Conservation (phyloP, 2,329 filamentous ascomycete genomes). For the Trichoderma oligosporum region DNA sequence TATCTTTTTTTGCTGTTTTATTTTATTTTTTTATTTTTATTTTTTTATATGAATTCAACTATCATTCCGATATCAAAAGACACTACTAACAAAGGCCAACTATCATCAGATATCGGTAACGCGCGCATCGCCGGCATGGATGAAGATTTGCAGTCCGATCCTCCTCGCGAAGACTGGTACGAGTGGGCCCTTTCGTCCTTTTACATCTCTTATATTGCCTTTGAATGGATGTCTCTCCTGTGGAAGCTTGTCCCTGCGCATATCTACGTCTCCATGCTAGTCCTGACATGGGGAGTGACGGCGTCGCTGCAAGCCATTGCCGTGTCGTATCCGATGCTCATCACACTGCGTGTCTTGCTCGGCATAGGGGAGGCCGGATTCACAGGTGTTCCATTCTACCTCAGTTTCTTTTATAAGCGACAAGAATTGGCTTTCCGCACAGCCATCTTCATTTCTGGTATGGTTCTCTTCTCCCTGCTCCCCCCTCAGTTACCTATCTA, state of each 20-base stretch:
- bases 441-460: conserved; percentile 77
- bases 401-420: conserved; percentile 61
- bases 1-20: background rate
- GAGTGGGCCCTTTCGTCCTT: conserved; percentile 59
- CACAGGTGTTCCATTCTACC: conserved; percentile 59
- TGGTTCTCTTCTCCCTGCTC: conserved; percentile 15
- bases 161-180: conserved; percentile 48
- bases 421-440: conserved; percentile 79
- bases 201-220: conserved; percentile 60
- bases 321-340: conserved; percentile 58
- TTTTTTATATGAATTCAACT: too few species aligned
- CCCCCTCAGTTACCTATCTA: too few species aligned
- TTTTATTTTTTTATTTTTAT: too few species aligned
- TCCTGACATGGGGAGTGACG: conserved; percentile 73
- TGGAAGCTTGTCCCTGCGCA: conserved; percentile 60
- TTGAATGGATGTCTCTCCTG: conserved; percentile 63
- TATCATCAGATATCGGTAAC: conserved; percentile 56
- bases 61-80: too few species aligned
- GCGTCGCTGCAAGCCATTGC: conserved; percentile 69
- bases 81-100: background rate
- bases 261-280: conserved; percentile 56
- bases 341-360: conserved; percentile 53
- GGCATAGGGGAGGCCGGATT: conserved; percentile 65
- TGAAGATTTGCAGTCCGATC: conserved; percentile 52
- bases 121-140: conserved; percentile 63